Percentiles rank a stretch among this genome's conserved stretches.
Evolutionary conservation across 306 rosid genomes (phyloP).

Genomic region (Quillaja saponaria): DNA sequence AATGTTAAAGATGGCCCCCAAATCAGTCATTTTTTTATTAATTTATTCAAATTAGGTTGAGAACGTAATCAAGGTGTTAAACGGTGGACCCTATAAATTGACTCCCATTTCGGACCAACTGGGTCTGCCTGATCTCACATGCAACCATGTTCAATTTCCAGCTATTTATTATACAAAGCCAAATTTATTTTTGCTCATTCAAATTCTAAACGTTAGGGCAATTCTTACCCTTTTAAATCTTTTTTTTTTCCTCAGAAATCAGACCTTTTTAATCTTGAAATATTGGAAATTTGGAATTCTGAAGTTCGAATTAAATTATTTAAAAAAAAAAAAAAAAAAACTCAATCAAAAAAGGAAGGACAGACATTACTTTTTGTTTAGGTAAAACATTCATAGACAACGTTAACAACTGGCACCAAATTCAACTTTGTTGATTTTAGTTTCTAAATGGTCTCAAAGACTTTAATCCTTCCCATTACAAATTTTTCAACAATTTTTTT

Average conservation of each 20-base stretch:
- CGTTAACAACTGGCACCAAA: constrained; percentile 35
- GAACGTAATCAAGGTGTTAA: too few species aligned
- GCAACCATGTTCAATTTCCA: constrained; percentile 31
- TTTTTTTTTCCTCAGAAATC: background rate
- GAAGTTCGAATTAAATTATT: background rate
- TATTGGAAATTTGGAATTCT: background rate
- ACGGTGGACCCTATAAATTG: constrained; percentile 41
- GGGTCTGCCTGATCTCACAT: constrained; percentile 34
- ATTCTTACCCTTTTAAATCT: background rate
- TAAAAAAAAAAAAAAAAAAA: background rate
- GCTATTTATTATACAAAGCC: constrained; percentile 6
- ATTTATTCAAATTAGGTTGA: too few species aligned
- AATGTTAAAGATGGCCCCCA: too few species aligned
- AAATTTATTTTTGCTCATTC: constrained; percentile 14
- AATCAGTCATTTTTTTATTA: too few species aligned
- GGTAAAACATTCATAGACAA: constrained; percentile 48
- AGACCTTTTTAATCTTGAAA: background rate
- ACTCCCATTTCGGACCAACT: constrained; percentile 26
- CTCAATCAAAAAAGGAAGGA: too few species aligned
- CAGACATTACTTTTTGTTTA: constrained; percentile 60
- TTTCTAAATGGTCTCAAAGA: too few species aligned
- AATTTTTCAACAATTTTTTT: too few species aligned
- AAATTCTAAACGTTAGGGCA: constrained; percentile 21
- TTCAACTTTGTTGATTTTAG: constrained; percentile 31
- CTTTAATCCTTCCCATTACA: too few species aligned